Conservation (phyloP, 192 early-diverging fungal species). For the Podila horticola region DNA sequence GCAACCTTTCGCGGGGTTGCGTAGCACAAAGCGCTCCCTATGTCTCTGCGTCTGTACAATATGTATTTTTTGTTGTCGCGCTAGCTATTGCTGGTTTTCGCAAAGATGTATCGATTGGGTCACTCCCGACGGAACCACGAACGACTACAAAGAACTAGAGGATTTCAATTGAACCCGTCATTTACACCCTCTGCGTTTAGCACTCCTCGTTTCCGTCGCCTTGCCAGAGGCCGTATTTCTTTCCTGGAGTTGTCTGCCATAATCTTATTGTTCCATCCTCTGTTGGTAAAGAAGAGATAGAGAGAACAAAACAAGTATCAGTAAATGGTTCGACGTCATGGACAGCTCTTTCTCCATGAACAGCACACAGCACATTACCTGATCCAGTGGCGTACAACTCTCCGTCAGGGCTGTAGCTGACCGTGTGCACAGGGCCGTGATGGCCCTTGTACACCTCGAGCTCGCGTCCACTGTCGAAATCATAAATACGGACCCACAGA, state of each 20-base stretch:
- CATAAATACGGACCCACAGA: constrained; percentile 87
- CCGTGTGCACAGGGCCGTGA: constrained; percentile 90
- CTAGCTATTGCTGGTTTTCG: too few species aligned
- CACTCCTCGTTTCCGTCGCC: constrained; percentile 54
- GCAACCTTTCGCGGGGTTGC: too few species aligned
- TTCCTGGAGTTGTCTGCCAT: constrained; percentile 89
- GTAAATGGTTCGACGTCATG: not conserved
- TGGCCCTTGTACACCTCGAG: constrained; percentile 91
- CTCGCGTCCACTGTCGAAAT: constrained; percentile 80
- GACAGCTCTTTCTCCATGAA: too few species aligned
- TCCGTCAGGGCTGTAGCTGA: constrained; percentile 92
- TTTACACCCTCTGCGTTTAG: not conserved
- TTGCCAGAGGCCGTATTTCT: constrained; percentile 87
- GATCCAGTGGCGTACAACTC: constrained; percentile 91
- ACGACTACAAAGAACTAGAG: too few species aligned
- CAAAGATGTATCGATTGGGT: too few species aligned
- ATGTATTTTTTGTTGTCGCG: too few species aligned
- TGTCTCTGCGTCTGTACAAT: too few species aligned
- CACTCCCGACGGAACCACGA: too few species aligned
- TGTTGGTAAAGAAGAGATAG: not conserved
- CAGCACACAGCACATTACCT: constrained; percentile 18
- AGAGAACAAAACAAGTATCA: not conserved
- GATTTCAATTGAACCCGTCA: not conserved
- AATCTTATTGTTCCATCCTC: constrained; percentile 93
- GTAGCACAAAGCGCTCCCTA: too few species aligned